phyloP scores from a whole-genome alignment of 805 yeast species.

The Candida orba region DNA sequence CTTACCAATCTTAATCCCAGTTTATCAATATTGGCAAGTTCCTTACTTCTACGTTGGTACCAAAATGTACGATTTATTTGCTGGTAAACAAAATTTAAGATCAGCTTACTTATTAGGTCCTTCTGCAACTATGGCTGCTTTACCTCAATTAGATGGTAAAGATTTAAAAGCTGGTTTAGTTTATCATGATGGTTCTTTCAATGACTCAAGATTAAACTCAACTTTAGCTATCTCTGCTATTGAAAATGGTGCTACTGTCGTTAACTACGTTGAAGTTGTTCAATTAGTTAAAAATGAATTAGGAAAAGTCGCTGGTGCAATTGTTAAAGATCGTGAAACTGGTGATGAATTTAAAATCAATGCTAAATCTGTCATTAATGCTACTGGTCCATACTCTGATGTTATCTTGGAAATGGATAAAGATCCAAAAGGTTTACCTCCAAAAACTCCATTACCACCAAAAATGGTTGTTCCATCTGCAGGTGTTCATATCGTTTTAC shows the following conservation, averaged over 20 bases:
- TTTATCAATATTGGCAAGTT: slow-evolving; percentile 90
- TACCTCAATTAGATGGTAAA: slow-evolving; percentile 78
- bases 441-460: slow-evolving; percentile 43
- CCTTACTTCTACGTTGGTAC: slow-evolving; percentile 92
- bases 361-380: slow-evolving; percentile 77
- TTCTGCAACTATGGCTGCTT: slow-evolving; percentile 58
- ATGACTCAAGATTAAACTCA: slow-evolving; percentile 86
- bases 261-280: slow-evolving; percentile 79
- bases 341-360: slow-evolving; percentile 53
- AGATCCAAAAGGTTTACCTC: slow-evolving; percentile 57
- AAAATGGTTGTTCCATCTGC: slow-evolving; percentile 90
- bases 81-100: slow-evolving; percentile 81
- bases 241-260: slow-evolving; percentile 80
- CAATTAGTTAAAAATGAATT: slow-evolving; percentile 58
- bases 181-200: slow-evolving; percentile 92
- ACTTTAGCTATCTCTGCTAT: slow-evolving; percentile 81
- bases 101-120: slow-evolving; percentile 67
- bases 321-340: slow-evolving; percentile 65
- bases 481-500: slow-evolving; percentile 89
- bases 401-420: slow-evolving; percentile 80
- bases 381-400: slow-evolving; percentile 94
- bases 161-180: slow-evolving; percentile 85
- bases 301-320: slow-evolving; percentile 65
- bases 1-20: slow-evolving; percentile 93
- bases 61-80: slow-evolving; percentile 85